A percentile compares a stretch with the other conserved stretches of the same genome.
Conservation (phyloP, 805 yeast species). For the Candida caryicola region DNA sequence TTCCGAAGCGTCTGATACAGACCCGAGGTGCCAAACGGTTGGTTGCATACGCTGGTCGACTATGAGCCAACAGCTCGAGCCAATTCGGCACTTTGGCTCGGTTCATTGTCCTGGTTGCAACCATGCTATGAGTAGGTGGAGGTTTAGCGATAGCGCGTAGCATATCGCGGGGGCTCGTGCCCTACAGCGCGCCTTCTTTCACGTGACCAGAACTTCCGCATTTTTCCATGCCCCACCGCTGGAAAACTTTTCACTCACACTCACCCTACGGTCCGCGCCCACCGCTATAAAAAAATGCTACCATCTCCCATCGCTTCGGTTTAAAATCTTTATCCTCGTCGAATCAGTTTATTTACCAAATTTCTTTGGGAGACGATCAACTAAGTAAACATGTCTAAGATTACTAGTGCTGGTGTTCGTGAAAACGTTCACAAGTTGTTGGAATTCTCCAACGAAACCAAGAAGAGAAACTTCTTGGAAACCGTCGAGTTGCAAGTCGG, state of each 20-base stretch:
- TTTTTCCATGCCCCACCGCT: too few relatives aligned
- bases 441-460: constrained; percentile 86
- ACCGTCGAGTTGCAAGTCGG: constrained; percentile 99
- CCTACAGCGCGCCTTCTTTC: constrained; percentile 1
- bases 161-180: too few relatives aligned
- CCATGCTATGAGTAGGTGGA: too few relatives aligned
- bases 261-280: not conserved
- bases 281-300: not conserved
- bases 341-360: constrained; percentile 49
- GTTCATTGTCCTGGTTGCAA: too few relatives aligned
- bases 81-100: not conserved
- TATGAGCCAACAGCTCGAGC: too few relatives aligned
- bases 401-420: constrained; percentile 91
- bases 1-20: not conserved
- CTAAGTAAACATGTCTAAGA: constrained; percentile 69
- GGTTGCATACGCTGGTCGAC: too few relatives aligned
- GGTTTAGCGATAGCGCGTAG: too few relatives aligned
- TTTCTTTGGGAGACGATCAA: constrained; percentile 72
- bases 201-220: not conserved
- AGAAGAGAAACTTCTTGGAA: constrained; percentile 99
- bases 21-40: too few relatives aligned
- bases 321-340: constrained; percentile 45
- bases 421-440: constrained; percentile 91
- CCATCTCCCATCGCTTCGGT: not conserved
- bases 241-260: constrained; percentile 1